These are phyloP conservation scores for Dactylellina drechsleri DNA, from an alignment of 2,329 filamentous ascomycete genomes.

Conservation along the genomic window DNA sequence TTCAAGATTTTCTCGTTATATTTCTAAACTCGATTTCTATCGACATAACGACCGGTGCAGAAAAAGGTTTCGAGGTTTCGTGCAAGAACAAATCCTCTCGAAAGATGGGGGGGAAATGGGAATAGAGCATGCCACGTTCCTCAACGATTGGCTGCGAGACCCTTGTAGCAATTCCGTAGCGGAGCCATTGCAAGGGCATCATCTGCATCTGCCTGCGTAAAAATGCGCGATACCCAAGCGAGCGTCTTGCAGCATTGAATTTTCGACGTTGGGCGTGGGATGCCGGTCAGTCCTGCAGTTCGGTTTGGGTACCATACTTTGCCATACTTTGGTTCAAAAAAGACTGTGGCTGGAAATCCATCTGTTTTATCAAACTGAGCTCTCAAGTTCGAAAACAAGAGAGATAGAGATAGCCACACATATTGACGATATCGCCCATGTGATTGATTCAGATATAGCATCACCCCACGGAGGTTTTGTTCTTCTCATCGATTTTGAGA, in stretches of 20 bases:
- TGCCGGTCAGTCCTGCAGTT: too few relatives aligned
- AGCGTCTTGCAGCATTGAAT: conserved; percentile 13
- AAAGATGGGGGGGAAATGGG: too few relatives aligned
- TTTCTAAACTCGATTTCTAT: too few relatives aligned
- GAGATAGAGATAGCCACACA: conserved; percentile 22
- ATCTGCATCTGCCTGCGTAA: conserved; percentile 6
- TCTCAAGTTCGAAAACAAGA: not conserved
- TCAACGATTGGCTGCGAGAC: conserved; percentile 39
- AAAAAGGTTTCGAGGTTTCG: too few relatives aligned
- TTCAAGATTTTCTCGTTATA: too few relatives aligned
- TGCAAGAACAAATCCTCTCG: too few relatives aligned
- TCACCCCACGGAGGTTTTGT: not conserved
- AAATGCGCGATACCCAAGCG: conserved; percentile 30
- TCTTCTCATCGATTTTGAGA: too few relatives aligned
- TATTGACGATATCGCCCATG: conserved; percentile 22
- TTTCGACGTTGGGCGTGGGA: too few relatives aligned
- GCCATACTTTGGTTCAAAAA: conserved; percentile 19
- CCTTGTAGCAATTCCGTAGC: conserved; percentile 7
- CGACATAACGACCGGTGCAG: too few relatives aligned
- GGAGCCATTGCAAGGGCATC: not conserved
- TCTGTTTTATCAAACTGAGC: not conserved
- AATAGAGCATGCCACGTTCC: conserved; percentile 31
- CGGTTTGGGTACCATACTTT: conserved; percentile 20
- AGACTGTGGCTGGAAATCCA: conserved; percentile 36
- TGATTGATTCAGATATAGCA: conserved; percentile 6